phyloP scores from a whole-genome alignment of 2,329 filamentous ascomycete genomes.

The Pseudogymnoascus sp. region DNA sequence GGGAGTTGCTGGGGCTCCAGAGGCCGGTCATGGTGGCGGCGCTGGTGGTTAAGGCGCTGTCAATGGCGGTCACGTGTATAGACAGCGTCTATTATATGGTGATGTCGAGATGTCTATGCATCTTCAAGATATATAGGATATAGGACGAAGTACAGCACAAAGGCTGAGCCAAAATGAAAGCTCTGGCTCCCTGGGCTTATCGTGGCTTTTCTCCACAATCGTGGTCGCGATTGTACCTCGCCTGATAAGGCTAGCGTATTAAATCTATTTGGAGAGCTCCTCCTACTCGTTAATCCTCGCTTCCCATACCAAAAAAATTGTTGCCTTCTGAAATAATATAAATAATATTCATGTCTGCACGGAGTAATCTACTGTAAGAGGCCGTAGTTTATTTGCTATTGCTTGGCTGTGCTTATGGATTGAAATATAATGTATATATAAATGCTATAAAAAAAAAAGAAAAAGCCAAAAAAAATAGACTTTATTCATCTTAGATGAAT shows the following conservation, averaged over 20 bases:
- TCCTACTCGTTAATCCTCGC: neutral
- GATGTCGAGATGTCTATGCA: neutral
- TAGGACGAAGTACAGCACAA: neutral
- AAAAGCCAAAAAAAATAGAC: conserved; percentile 12
- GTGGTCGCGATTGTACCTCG: conserved; percentile 12
- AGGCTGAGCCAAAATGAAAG: neutral
- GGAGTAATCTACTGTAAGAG: neutral
- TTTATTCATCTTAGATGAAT: conserved; percentile 9
- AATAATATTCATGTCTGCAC: too few species aligned
- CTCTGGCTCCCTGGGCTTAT: conserved; percentile 10
- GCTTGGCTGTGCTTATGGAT: neutral
- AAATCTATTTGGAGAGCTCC: conserved; percentile 2
- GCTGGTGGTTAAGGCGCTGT: neutral
- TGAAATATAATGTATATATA: neutral
- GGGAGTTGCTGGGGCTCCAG: conserved; percentile 21
- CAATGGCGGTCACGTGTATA: neutral
- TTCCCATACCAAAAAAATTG: neutral
- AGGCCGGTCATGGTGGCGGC: conserved; percentile 25
- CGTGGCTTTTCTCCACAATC: conserved; percentile 10
- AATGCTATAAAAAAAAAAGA: neutral
- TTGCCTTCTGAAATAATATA: neutral
- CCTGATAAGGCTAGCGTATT: neutral
- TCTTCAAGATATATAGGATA: neutral
- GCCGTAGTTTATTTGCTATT: neutral
- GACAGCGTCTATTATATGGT: conserved; percentile 1